These are phyloP conservation scores for Cercospora zeae-maydis DNA, from an alignment of 2,329 filamentous ascomycete genomes.

Conservation along the genomic window DNA sequence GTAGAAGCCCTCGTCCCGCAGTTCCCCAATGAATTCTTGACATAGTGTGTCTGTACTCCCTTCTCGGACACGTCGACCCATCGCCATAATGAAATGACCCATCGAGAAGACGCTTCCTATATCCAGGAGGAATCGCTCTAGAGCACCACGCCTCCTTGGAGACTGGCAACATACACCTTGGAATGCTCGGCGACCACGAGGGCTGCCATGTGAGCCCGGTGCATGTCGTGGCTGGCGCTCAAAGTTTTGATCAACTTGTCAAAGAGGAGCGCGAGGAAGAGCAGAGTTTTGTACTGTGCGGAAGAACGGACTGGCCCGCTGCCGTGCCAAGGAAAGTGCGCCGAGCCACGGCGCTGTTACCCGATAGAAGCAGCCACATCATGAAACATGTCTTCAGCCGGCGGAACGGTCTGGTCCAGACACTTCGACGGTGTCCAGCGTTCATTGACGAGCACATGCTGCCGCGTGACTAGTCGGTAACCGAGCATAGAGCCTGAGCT, in stretches of 20 bases:
- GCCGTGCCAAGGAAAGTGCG: background rate
- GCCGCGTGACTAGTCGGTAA: background rate
- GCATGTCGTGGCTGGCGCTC: slow-evolving; percentile 68
- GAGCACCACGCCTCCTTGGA: slow-evolving; percentile 57
- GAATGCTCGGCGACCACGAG: slow-evolving; percentile 32
- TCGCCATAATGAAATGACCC: slow-evolving; percentile 70
- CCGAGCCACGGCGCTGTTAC: background rate
- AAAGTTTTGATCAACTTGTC: slow-evolving; percentile 55
- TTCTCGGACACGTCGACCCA: slow-evolving; percentile 68
- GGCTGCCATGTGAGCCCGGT: slow-evolving; percentile 35
- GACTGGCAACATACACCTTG: slow-evolving; percentile 69
- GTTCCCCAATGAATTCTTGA: background rate
- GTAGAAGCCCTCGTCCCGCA: background rate
- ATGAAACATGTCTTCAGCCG: slow-evolving; percentile 9
- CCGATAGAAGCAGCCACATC: background rate
- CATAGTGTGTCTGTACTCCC: slow-evolving; percentile 54
- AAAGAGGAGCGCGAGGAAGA: slow-evolving; percentile 33
- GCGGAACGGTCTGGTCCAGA: slow-evolving; percentile 8
- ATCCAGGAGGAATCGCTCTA: slow-evolving; percentile 54
- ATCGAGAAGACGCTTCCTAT: slow-evolving; percentile 70
- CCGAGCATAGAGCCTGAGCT: background rate
- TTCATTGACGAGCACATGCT: background rate
- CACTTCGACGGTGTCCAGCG: background rate
- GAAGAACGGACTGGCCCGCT: background rate
- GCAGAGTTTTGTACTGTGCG: slow-evolving; percentile 12